A percentile compares a stretch with the other conserved stretches of the same genome.
Conservation (phyloP, 768 basidiomycete genomes). For the Amanita polypyramis region DNA sequence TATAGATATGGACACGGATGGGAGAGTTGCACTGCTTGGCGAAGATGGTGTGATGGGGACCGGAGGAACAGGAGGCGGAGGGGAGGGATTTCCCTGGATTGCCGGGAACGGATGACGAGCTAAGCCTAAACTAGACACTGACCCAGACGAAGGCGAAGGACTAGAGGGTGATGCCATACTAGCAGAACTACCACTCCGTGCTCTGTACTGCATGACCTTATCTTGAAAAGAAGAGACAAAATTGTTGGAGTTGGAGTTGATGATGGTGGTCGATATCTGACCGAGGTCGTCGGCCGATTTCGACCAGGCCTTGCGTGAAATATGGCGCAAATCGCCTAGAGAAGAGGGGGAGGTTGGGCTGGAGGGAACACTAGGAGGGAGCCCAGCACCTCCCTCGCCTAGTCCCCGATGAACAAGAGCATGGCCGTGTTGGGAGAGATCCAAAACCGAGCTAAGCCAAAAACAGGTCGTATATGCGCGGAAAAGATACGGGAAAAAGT, state of each 20-base stretch:
- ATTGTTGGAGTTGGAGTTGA: constrained; percentile 21
- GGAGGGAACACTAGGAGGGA: constrained; percentile 27
- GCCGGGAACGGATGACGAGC: constrained; percentile 32
- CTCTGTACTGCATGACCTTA: constrained; percentile 56
- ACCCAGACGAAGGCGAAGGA: constrained; percentile 20
- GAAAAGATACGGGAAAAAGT: neutral
- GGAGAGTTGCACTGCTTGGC: constrained; percentile 17
- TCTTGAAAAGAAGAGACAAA: constrained; percentile 47
- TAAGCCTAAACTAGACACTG: constrained; percentile 12
- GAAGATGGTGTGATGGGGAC: constrained; percentile 23
- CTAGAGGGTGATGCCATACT: constrained; percentile 28
- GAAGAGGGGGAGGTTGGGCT: constrained; percentile 22
- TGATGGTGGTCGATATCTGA: constrained; percentile 30
- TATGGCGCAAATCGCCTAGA: constrained; percentile 57
- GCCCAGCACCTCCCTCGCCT: constrained; percentile 17
- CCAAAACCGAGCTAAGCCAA: constrained; percentile 67
- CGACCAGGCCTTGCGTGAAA: constrained; percentile 70
- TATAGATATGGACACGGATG: constrained; percentile 35
- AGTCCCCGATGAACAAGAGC: constrained; percentile 28
- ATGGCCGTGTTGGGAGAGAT: constrained; percentile 39
- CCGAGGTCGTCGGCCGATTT: constrained; percentile 72
- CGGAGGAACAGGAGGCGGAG: constrained; percentile 12
- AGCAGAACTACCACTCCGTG: constrained; percentile 44
- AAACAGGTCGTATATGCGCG: too few species aligned
- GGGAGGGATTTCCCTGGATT: constrained; percentile 15